Percentiles rank a stretch among this genome's conserved stretches.
phyloP scores from a whole-genome alignment of 2,329 filamentous ascomycete species.

The Dactylellina sp. region DNA sequence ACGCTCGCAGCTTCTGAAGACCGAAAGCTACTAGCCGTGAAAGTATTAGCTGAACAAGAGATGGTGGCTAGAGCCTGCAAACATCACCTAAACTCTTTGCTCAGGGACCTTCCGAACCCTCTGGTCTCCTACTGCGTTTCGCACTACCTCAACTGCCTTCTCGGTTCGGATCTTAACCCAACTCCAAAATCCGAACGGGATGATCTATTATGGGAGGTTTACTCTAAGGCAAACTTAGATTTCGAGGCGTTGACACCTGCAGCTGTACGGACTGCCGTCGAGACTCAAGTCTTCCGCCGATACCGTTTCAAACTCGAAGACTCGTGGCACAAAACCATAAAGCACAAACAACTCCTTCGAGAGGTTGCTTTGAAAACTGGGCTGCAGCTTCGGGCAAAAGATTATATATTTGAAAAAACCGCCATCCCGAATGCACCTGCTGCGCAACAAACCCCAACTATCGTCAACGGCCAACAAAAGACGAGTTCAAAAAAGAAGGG shows the following conservation, averaged over 20 bases:
- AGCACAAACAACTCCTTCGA: constrained; percentile 84
- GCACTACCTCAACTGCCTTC: constrained; percentile 91
- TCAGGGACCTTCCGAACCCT: constrained; percentile 81
- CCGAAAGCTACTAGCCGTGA: constrained; percentile 79
- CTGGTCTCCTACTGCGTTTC: constrained; percentile 83
- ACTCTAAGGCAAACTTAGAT: constrained; percentile 81
- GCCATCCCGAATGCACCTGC: constrained; percentile 53
- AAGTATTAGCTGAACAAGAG: constrained; percentile 83
- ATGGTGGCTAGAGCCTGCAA: constrained; percentile 98
- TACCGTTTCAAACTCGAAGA: constrained; percentile 80
- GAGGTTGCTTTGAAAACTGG: constrained; percentile 90
- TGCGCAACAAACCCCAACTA: constrained; percentile 64
- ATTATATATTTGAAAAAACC: constrained; percentile 73
- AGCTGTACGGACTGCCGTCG: constrained; percentile 75
- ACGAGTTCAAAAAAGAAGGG: constrained; percentile 62
- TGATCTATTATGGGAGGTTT: constrained; percentile 77
- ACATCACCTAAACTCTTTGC: constrained; percentile 82
- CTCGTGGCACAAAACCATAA: constrained; percentile 75
- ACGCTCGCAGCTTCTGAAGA: constrained; percentile 75
- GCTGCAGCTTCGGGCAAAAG: constrained; percentile 83
- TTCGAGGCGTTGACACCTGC: constrained; percentile 84
- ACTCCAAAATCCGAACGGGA: constrained; percentile 83
- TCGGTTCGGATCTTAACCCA: constrained; percentile 81
- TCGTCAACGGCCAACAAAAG: constrained; percentile 59
- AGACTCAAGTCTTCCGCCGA: constrained; percentile 76